Base-by-base conservation (phyloP, 2,329 filamentous ascomycete genomes). In the Xylariaceae sp. region DNA sequence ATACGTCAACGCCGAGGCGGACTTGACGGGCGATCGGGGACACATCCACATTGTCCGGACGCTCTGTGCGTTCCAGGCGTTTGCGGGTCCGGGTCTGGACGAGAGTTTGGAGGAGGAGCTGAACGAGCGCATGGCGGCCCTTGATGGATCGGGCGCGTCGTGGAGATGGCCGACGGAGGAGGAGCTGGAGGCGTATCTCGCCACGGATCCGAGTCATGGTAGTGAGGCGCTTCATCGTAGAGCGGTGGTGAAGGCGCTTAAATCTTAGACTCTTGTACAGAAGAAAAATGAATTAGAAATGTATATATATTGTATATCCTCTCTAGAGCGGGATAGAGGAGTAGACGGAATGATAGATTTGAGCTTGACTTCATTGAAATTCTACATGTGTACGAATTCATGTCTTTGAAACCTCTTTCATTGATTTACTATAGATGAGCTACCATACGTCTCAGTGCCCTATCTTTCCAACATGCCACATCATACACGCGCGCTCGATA, bases 51-150 rank as follows among this genome's bases (percentile, higher is more conserved):
- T 72, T 17, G 67, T 75, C 30, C 71, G 66, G 62, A 74, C 74
- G 34, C 64, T 81, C 6, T 80, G 77, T 62, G 73, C 73, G 9
- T 84, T 82, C 68, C 75, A 78, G 10, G 74, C 78, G 3, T 77
- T 82, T 63, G 79, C 76, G 3, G 74, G 78, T 58, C 75, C 75
- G 5, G 71, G 75, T 59, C 71, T 82, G 1, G 68, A 70, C 4
- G 62, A 62, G 8, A 64, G 69, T n/a, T 50, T 65, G 30, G 62
- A 64, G 37, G 57, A 58, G 6, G 55, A 64, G 37, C 55, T 72
- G 3, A 57, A 49, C 9, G n/a, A 15, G 2, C 65, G 53, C 15
- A 68, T 71, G 67, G 58, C 63, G 30, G 48, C 53, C n/a, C 23
- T 63, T 4, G 52, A 57, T 7, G 59, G 57, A 8, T 30, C 49